phyloP scores from a whole-genome alignment of 2,329 filamentous ascomycete genomes.

The Calonectria honghensis region DNA sequence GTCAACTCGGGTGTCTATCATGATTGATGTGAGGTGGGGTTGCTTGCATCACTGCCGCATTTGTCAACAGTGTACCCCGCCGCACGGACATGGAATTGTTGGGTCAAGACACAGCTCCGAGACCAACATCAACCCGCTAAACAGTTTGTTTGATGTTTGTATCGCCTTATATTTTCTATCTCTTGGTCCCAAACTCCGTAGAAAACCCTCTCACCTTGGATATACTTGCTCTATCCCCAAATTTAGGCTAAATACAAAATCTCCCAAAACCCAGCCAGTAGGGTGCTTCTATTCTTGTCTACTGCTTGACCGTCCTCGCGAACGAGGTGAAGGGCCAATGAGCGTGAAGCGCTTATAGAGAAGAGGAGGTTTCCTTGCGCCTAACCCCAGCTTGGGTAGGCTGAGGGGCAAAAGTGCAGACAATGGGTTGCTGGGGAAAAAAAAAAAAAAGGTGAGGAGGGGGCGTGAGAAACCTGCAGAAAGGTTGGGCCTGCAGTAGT shows the following conservation, averaged over 20 bases:
- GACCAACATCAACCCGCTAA: background rate
- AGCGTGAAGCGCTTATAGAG: slow-evolving; percentile 52
- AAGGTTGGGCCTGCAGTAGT: slow-evolving; percentile 26
- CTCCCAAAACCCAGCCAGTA: slow-evolving; percentile 49
- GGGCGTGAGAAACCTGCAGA: slow-evolving; percentile 4
- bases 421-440: background rate
- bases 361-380: slow-evolving; percentile 29
- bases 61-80: slow-evolving; percentile 22
- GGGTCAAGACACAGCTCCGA: background rate
- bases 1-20: slow-evolving; percentile 21
- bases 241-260: slow-evolving; percentile 51
- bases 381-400: slow-evolving; percentile 22
- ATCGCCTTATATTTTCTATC: slow-evolving; percentile 17
- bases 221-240: slow-evolving; percentile 25
- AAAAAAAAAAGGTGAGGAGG: background rate
- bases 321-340: slow-evolving; percentile 48
- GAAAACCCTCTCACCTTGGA: slow-evolving; percentile 11
- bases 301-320: slow-evolving; percentile 41
- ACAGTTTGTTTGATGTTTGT: background rate
- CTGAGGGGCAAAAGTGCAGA: background rate
- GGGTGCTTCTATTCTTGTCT: slow-evolving; percentile 29
- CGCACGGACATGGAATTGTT: slow-evolving; percentile 6
- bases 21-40: slow-evolving; percentile 22
- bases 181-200: slow-evolving; percentile 7
- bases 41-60: slow-evolving; percentile 21